These are phyloP conservation scores for Hysterangium stoloniferum DNA, from an alignment of 768 basidiomycete genomes.

Conservation along the genomic window DNA sequence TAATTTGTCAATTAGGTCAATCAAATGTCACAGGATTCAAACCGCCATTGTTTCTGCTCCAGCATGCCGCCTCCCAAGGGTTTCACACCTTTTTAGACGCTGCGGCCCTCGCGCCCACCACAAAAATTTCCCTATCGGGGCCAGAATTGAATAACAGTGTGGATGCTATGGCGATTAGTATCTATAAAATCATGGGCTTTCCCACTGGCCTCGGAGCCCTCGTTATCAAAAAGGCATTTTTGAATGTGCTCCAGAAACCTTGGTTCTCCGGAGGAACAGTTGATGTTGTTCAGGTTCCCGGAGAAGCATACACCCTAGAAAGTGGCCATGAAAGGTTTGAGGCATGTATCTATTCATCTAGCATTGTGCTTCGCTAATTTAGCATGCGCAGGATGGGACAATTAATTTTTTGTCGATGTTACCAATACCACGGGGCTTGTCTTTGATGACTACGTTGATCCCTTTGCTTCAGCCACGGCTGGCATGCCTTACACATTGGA, in stretches of 20 bases:
- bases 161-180: conserved; percentile 77
- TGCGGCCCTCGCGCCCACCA: conserved; percentile 71
- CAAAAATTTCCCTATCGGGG: conserved; percentile 49
- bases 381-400: conserved; percentile 62
- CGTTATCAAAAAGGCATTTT: conserved; percentile 62
- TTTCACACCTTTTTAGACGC: conserved; percentile 76
- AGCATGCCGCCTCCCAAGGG: conserved; percentile 58
- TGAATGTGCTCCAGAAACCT: conserved; percentile 52
- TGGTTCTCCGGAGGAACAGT: conserved; percentile 87
- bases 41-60: conserved; percentile 54
- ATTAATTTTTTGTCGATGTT: conserved; percentile 74
- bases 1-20: conserved; percentile 60
- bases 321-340: conserved; percentile 65
- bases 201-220: conserved; percentile 81
- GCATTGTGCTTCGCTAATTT: conserved; percentile 10
- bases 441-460: conserved; percentile 69
- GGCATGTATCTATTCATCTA: conserved; percentile 32
- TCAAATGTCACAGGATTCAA: conserved; percentile 80
- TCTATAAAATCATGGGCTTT: conserved; percentile 89
- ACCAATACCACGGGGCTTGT: conserved; percentile 71
- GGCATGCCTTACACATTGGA: conserved; percentile 57
- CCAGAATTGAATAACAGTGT: conserved; percentile 43
- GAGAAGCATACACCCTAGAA: conserved; percentile 54
- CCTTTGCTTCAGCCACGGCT: conserved; percentile 74
- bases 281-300: conserved; percentile 77